These are phyloP conservation scores for Salvia rosmarinus DNA, from an alignment of 257 asterid genomes.

Conservation along the genomic window DNA sequence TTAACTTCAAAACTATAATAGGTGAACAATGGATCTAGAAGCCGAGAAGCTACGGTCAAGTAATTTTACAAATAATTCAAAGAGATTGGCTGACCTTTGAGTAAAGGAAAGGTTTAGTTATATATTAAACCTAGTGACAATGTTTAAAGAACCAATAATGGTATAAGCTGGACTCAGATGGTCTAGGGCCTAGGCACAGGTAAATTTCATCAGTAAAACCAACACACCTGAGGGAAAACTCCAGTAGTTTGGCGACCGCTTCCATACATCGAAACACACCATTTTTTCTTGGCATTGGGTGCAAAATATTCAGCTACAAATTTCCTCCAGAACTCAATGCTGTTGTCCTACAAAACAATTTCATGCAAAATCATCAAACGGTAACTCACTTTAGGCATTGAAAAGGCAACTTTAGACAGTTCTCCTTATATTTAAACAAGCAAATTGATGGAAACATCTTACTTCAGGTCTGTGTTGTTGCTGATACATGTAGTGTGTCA, in stretches of 20 bases:
- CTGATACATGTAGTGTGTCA: constrained; percentile 96
- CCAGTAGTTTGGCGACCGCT: constrained; percentile 93
- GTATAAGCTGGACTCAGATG: background rate
- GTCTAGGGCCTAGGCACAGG: constrained; percentile 3
- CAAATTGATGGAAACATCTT: constrained; percentile 32
- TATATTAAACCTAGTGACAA: background rate
- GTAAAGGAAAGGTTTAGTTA: constrained; percentile 10
- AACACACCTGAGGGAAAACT: constrained; percentile 90
- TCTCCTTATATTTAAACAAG: constrained; percentile 10
- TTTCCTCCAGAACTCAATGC: constrained; percentile 86
- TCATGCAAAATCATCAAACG: constrained; percentile 17
- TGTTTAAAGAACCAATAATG: constrained; percentile 15
- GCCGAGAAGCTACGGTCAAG: background rate
- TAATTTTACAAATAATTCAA: background rate
- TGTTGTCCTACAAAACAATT: constrained; percentile 65
- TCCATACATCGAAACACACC: constrained; percentile 99
- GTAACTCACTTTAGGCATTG: background rate
- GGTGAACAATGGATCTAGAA: background rate
- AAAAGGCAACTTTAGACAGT: background rate
- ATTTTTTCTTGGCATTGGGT: constrained; percentile 94
- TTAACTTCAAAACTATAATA: constrained; percentile 16
- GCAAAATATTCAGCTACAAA: constrained; percentile 91
- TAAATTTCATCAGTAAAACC: constrained; percentile 18
- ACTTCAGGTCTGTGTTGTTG: constrained; percentile 97
- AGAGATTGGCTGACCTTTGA: constrained; percentile 11